Conservation (phyloP, 2,329 filamentous ascomycete genomes). For the Beauveria asiatica region DNA sequence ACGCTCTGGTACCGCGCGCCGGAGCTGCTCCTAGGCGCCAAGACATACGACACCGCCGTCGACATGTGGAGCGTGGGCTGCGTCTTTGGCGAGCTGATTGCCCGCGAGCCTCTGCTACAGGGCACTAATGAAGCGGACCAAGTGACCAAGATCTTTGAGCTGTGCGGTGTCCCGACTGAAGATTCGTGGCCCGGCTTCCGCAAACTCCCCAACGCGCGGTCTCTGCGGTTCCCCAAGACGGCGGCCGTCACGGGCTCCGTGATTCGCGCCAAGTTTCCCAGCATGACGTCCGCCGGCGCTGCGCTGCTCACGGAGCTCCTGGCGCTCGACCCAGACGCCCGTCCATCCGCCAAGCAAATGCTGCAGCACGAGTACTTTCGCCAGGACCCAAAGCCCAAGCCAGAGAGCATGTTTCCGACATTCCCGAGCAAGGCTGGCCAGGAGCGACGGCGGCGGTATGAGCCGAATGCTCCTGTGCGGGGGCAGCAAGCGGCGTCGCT, state of each 20-base stretch:
- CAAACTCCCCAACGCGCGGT: slow-evolving; percentile 76
- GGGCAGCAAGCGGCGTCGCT: slow-evolving; percentile 56
- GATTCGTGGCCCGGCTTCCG: slow-evolving; percentile 80
- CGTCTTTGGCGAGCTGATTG: slow-evolving; percentile 86
- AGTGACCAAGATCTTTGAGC: slow-evolving; percentile 75
- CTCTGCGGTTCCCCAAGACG: slow-evolving; percentile 58
- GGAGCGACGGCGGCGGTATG: slow-evolving; percentile 65
- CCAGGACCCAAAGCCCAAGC: slow-evolving; percentile 85
- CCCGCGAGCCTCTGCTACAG: slow-evolving; percentile 72
- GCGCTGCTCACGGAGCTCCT: slow-evolving; percentile 62
- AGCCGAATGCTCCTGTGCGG: slow-evolving; percentile 74
- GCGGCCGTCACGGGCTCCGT: slow-evolving; percentile 37
- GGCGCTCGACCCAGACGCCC: slow-evolving; percentile 60
- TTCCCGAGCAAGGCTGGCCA: slow-evolving; percentile 93
- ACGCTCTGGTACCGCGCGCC: slow-evolving; percentile 95
- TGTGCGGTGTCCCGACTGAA: slow-evolving; percentile 79
- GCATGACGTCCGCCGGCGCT: slow-evolving; percentile 67
- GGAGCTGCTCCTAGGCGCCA: slow-evolving; percentile 76
- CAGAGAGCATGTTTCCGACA: slow-evolving; percentile 87
- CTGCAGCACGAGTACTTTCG: slow-evolving; percentile 76
- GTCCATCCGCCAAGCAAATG: slow-evolving; percentile 66
- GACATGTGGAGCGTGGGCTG: slow-evolving; percentile 97
- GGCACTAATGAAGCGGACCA: slow-evolving; percentile 92
- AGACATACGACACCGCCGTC: slow-evolving; percentile 64
- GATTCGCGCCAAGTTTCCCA: slow-evolving; percentile 71